Conservation (phyloP, 306 rosid species). For the Lithocarpus polystachyus region DNA sequence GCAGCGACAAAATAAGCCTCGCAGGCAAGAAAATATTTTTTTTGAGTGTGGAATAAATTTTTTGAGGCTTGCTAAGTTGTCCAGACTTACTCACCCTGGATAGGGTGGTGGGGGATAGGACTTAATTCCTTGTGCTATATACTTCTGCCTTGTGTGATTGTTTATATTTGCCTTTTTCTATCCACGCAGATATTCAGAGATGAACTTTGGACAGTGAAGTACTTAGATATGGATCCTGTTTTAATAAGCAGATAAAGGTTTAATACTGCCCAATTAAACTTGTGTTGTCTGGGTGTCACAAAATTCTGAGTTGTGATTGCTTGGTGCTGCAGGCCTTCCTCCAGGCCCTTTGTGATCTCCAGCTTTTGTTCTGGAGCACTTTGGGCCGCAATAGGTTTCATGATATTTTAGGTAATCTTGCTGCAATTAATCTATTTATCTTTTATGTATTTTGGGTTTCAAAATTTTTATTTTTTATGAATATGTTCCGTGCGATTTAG, state of each 20-base stretch:
- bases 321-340: conserved; percentile 65
- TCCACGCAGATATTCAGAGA: conserved; percentile 86
- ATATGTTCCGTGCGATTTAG: conserved; percentile 62
- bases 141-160: conserved; percentile 4
- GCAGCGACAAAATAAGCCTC: conserved; percentile 87
- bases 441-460: background rate
- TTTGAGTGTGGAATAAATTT: background rate
- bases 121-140: background rate
- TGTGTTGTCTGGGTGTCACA: conserved; percentile 20
- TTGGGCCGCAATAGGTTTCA: conserved; percentile 76
- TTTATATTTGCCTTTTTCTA: conserved; percentile 13
- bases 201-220: conserved; percentile 86
- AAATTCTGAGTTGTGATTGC: conserved; percentile 35
- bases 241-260: conserved; percentile 70
- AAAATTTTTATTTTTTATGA: background rate
- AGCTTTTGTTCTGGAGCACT: conserved; percentile 73
- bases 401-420: conserved; percentile 57
- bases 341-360: conserved; percentile 82
- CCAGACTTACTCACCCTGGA: background rate
- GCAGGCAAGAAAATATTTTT: conserved; percentile 51
- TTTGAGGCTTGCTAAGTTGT: background rate
- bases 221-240: conserved; percentile 53
- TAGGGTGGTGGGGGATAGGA: background rate
- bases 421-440: background rate
- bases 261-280: conserved; percentile 15